A percentile compares a stretch with the other conserved stretches of the same genome.
Conservation (phyloP, 2,329 filamentous ascomycete genomes). For the Pyrenophora teres region DNA sequence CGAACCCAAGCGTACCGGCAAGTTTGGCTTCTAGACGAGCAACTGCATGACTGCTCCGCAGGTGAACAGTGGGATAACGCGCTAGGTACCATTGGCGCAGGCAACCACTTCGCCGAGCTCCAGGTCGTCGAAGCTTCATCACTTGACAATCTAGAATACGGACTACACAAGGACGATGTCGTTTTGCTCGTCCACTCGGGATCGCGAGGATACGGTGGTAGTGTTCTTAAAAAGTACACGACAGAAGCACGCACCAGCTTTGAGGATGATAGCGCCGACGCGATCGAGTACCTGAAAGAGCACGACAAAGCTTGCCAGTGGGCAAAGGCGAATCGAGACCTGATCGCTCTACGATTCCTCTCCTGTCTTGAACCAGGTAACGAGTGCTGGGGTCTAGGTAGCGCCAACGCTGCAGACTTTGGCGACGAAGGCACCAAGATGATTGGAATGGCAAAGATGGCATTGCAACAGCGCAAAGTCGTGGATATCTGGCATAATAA, state of each 20-base stretch:
- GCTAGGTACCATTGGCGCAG: constrained; percentile 47
- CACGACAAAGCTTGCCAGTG: constrained; percentile 46
- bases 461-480: constrained; percentile 36
- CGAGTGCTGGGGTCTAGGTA: constrained; percentile 25
- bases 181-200: constrained; percentile 47
- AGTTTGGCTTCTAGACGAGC: constrained; percentile 34
- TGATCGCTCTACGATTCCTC: constrained; percentile 48
- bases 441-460: constrained; percentile 19
- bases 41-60: constrained; percentile 24
- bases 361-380: constrained; percentile 44
- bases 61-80: constrained; percentile 40
- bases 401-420: background rate
- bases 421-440: constrained; percentile 7
- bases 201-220: constrained; percentile 44
- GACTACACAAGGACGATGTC: constrained; percentile 37
- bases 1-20: constrained; percentile 28
- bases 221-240: constrained; percentile 40
- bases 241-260: constrained; percentile 32
- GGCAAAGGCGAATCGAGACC: constrained; percentile 46
- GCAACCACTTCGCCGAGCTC: constrained; percentile 48
- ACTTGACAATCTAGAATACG: constrained; percentile 6
- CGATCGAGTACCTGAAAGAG: constrained; percentile 39
- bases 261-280: constrained; percentile 28
- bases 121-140: constrained; percentile 44
- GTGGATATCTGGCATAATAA: constrained; percentile 49